phyloP scores from a whole-genome alignment of 1,139 yeast species.

The Geotrichum restrictum region DNA sequence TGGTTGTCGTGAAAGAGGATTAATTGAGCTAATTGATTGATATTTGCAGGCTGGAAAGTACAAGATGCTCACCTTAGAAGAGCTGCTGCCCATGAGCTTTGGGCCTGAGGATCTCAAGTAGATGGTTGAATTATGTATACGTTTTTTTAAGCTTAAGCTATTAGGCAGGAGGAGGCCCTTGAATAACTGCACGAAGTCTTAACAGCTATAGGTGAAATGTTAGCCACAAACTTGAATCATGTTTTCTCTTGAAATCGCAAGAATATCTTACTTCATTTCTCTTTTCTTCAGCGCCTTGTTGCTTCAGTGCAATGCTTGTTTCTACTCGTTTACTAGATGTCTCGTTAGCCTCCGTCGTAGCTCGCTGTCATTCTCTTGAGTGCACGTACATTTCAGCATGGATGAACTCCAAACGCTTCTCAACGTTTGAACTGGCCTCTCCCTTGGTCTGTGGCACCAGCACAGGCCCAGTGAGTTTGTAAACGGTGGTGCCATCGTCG shows the following conservation, averaged over 20 bases:
- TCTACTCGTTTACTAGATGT: conserved; percentile 36
- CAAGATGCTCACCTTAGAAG: conserved; percentile 49
- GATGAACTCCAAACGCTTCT: conserved; percentile 84
- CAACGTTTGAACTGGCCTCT: conserved; percentile 80
- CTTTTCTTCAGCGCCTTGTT: conserved; percentile 35
- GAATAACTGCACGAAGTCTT: conserved; percentile 27
- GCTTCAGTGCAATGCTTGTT: conserved; percentile 34
- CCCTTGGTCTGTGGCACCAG: conserved; percentile 78
- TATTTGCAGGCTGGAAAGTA: conserved; percentile 24
- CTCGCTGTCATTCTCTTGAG: background rate
- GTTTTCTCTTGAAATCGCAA: too few relatives aligned
- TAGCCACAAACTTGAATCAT: background rate
- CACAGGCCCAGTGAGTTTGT: conserved; percentile 88
- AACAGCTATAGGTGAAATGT: conserved; percentile 24
- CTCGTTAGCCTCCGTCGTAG: background rate
- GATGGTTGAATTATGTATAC: background rate
- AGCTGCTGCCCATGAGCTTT: conserved; percentile 72
- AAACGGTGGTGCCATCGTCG: conserved; percentile 62
- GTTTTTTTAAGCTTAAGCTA: background rate
- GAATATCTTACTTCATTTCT: conserved; percentile 34
- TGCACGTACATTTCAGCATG: conserved; percentile 56
- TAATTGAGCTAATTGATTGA: too few relatives aligned
- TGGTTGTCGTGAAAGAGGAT: too few relatives aligned
- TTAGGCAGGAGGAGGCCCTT: conserved; percentile 1
- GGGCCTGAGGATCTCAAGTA: conserved; percentile 67